These are phyloP conservation scores for Coemansia sp. DNA, from an alignment of 192 early-diverging fungal species.

Conservation along the genomic window DNA sequence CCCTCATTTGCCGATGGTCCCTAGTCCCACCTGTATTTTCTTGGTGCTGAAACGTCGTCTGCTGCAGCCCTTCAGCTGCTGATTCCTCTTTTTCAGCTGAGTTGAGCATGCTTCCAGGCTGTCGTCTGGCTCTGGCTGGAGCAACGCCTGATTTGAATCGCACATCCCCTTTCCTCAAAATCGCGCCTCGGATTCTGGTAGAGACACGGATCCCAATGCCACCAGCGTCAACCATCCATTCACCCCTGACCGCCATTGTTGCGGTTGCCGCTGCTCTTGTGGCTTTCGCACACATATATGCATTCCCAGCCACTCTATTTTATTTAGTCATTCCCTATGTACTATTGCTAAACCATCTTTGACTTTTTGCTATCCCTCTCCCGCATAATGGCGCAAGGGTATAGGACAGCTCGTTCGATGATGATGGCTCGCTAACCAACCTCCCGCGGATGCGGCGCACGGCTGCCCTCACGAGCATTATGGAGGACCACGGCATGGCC, in stretches of 20 bases:
- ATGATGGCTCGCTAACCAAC: conserved; percentile 39
- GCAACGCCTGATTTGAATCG: too few relatives aligned
- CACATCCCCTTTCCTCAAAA: too few relatives aligned
- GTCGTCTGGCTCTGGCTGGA: too few relatives aligned
- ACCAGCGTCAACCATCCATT: too few relatives aligned
- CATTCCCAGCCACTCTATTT: not conserved
- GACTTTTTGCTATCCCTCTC: not conserved
- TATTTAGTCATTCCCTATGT: not conserved
- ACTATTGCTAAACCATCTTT: conserved; percentile 4
- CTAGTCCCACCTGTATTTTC: too few relatives aligned
- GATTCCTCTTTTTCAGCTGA: too few relatives aligned
- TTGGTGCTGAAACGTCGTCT: too few relatives aligned
- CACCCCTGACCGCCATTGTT: not conserved
- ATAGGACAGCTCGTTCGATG: conserved; percentile 47
- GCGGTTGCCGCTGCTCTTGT: not conserved
- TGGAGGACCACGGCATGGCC: conserved; percentile 15
- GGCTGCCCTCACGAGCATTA: conserved; percentile 10
- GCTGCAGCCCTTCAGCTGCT: too few relatives aligned
- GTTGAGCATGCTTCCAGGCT: too few relatives aligned
- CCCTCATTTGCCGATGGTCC: too few relatives aligned
- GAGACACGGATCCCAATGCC: too few relatives aligned
- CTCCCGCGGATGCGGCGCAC: conserved; percentile 29
- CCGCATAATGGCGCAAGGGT: not conserved
- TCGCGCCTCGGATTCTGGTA: too few relatives aligned
- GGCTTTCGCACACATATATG: not conserved